Conservation (phyloP, 2,329 filamentous ascomycete species). For the Claviceps sp. region DNA sequence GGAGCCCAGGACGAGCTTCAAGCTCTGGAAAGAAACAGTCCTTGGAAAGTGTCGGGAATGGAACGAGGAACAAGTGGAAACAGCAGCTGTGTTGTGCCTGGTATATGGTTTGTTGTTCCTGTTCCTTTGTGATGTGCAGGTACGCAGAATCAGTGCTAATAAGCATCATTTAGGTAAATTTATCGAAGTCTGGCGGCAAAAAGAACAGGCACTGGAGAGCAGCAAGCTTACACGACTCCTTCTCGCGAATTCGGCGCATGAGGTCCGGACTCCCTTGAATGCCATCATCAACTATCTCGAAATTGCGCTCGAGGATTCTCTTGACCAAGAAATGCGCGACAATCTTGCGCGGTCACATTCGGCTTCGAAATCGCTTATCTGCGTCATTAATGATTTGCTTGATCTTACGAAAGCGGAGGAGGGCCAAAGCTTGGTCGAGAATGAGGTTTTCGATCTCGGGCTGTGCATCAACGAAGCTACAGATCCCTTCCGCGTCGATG, state of each 20-base stretch:
- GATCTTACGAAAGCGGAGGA: conserved; percentile 83
- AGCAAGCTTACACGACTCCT: conserved; percentile 68
- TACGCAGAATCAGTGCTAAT: conserved; percentile 2
- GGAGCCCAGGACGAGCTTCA: conserved; percentile 69
- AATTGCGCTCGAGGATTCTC: conserved; percentile 67
- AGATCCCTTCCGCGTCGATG: conserved; percentile 59
- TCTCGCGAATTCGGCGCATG: conserved; percentile 79
- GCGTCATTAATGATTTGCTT: conserved; percentile 84
- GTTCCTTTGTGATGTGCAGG: not conserved
- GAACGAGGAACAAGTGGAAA: conserved; percentile 81
- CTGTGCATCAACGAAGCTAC: conserved; percentile 65
- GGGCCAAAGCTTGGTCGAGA: conserved; percentile 63
- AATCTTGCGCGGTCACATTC: conserved; percentile 77
- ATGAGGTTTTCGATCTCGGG: conserved; percentile 63
- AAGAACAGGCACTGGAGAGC: conserved; percentile 69
- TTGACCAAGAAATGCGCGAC: conserved; percentile 74
- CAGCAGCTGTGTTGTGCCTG: conserved; percentile 71
- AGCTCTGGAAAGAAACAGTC: conserved; percentile 68
- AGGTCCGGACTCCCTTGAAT: conserved; percentile 81
- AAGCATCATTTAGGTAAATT: conserved; percentile 41
- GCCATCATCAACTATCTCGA: conserved; percentile 93
- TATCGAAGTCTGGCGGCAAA: conserved; percentile 86
- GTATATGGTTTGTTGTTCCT: conserved; percentile 56
- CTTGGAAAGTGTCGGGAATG: conserved; percentile 75
- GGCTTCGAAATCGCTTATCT: conserved; percentile 82